Evolutionary conservation across 805 yeast genomes (phyloP).

Genomic region (Yamadazyma phyllophila): DNA sequence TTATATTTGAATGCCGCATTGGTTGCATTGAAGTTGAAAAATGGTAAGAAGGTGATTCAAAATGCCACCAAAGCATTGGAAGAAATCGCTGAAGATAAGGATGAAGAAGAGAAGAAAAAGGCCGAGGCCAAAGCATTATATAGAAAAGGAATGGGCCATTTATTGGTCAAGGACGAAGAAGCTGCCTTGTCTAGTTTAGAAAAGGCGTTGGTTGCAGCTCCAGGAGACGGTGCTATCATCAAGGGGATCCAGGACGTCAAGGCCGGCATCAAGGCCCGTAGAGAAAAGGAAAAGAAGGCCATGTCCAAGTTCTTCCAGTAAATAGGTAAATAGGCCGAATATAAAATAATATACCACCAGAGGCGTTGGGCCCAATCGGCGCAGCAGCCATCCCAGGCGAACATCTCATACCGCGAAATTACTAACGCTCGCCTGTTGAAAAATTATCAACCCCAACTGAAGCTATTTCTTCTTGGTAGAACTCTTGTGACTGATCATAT

Average conservation of each 20-base stretch:
- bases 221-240: slow-evolving; percentile 68
- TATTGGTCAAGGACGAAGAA: slow-evolving; percentile 63
- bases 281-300: slow-evolving; percentile 70
- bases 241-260: slow-evolving; percentile 64
- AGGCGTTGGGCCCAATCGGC: no score
- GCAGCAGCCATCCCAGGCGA: slow-evolving; percentile 4
- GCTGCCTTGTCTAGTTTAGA: slow-evolving; percentile 65
- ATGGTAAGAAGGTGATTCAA: slow-evolving; percentile 51
- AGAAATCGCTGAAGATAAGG: slow-evolving; percentile 56
- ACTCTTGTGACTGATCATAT: slow-evolving; percentile 1
- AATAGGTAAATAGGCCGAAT: not conserved
- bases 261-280: slow-evolving; percentile 48
- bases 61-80: slow-evolving; percentile 69
- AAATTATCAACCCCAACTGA: slow-evolving; percentile 6
- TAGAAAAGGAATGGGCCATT: slow-evolving; percentile 78
- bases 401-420: slow-evolving; percentile 9
- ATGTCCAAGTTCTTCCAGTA: slow-evolving; percentile 61
- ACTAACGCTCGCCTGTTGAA: slow-evolving; percentile 10
- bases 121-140: slow-evolving; percentile 82
- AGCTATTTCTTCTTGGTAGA: slow-evolving; percentile 7
- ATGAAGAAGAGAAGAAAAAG: slow-evolving; percentile 37
- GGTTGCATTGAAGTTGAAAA: slow-evolving; percentile 62
- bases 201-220: slow-evolving; percentile 61
- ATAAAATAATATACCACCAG: no score
- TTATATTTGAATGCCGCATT: slow-evolving; percentile 72